phyloP scores from a whole-genome alignment of 352 stramenopile species.

The Pythium pyrilobum region DNA sequence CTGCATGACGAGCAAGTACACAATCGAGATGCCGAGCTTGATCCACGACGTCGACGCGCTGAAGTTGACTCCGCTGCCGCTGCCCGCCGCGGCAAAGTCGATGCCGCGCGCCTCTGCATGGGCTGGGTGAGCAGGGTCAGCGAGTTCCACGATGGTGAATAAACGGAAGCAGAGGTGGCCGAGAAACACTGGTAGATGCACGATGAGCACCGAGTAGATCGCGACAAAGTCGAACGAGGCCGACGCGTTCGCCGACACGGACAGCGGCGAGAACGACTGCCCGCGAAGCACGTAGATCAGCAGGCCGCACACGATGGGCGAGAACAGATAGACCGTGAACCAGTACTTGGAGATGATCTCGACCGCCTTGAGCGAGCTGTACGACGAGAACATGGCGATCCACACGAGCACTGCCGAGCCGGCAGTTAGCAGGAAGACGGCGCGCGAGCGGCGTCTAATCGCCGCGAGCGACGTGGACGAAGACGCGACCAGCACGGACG shows the following conservation, averaged over 20 bases:
- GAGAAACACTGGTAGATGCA: conserved; percentile 77
- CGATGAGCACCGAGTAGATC: conserved; percentile 66
- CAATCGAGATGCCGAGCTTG: conserved; percentile 67
- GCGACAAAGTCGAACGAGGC: conserved; percentile 60
- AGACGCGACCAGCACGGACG: conserved; percentile 9
- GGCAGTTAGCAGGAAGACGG: conserved; percentile 36
- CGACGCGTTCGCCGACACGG: conserved; percentile 22
- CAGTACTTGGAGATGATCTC: conserved; percentile 34
- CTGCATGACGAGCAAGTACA: conserved; percentile 81
- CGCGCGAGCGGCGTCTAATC: conserved; percentile 13
- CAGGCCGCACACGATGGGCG: conserved; percentile 50
- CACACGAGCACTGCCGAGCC: conserved; percentile 39
- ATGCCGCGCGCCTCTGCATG: conserved; percentile 11
- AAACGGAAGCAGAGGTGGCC: conserved; percentile 74
- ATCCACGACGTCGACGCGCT: conserved; percentile 49
- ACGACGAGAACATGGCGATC: conserved; percentile 69
- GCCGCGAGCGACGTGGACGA: not conserved
- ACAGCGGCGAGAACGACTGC: conserved; percentile 9
- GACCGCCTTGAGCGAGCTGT: conserved; percentile 35
- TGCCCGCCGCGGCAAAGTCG: conserved; percentile 7
- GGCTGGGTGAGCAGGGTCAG: conserved; percentile 17
- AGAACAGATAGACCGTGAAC: conserved; percentile 61
- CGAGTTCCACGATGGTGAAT: conserved; percentile 54
- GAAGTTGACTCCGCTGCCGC: conserved; percentile 9
- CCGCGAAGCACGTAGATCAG: conserved; percentile 44